A percentile compares a stretch with the other conserved stretches of the same genome.
Conservation (phyloP, 805 yeast species). For the Lachancea thermotolerans region DNA sequence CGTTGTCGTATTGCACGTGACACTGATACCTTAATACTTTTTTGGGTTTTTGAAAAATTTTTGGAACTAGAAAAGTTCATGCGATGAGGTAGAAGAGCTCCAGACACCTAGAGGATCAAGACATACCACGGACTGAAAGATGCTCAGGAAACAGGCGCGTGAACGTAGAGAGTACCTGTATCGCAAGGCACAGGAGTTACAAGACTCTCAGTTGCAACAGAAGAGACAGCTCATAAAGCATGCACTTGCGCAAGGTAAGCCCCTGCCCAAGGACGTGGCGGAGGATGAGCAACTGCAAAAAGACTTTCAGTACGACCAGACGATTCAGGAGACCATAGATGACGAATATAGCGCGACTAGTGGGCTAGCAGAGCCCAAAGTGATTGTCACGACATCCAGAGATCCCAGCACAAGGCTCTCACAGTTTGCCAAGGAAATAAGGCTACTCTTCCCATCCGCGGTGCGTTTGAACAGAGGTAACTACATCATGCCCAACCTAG, state of each 20-base stretch:
- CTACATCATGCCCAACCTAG: slow-evolving; percentile 76
- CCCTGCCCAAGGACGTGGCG: slow-evolving; percentile 81
- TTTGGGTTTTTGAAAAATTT: not conserved
- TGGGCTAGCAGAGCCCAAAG: slow-evolving; percentile 85
- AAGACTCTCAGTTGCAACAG: slow-evolving; percentile 78
- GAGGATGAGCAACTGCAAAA: slow-evolving; percentile 77
- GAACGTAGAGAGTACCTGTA: slow-evolving; percentile 92
- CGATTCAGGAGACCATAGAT: slow-evolving; percentile 59
- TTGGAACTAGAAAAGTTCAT: slow-evolving; percentile 9
- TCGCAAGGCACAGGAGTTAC: slow-evolving; percentile 80
- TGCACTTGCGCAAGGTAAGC: slow-evolving; percentile 87
- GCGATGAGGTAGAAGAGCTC: slow-evolving; percentile 8
- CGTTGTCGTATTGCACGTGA: too few relatives aligned
- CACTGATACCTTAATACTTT: too few relatives aligned
- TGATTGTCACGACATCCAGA: slow-evolving; percentile 89
- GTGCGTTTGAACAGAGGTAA: slow-evolving; percentile 91
- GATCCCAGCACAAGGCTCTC: slow-evolving; percentile 79
- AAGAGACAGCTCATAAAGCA: slow-evolving; percentile 81
- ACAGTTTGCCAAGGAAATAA: slow-evolving; percentile 90
- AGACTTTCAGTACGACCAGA: slow-evolving; percentile 82
- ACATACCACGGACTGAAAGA: slow-evolving; percentile 11
- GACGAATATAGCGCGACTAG: slow-evolving; percentile 86
- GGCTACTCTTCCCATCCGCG: slow-evolving; percentile 82
- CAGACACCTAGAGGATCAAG: not conserved
- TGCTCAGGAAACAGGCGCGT: slow-evolving; percentile 90